A percentile compares a stretch with the other conserved stretches of the same genome.
These are phyloP conservation scores for Aureobasidium sp. DNA, from an alignment of 2,329 filamentous ascomycete species.

Conservation along the genomic window DNA sequence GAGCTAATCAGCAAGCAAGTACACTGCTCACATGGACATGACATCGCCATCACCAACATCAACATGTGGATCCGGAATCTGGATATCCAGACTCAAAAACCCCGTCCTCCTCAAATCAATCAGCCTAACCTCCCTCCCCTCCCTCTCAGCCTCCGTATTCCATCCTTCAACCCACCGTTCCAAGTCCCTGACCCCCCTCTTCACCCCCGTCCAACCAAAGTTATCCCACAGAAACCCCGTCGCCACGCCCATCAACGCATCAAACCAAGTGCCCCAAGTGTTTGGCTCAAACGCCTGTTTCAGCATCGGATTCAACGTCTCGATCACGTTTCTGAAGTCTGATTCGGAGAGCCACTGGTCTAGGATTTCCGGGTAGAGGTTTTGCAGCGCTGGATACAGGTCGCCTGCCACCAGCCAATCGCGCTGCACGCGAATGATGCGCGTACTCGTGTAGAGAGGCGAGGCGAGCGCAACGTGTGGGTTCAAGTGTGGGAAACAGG, in stretches of 20 bases:
- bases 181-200: conserved; percentile 60
- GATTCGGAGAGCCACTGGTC: conserved; percentile 79
- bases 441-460: conserved; percentile 66
- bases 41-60: conserved; percentile 25
- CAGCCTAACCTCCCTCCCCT: conserved; percentile 60
- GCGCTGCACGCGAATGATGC: conserved; percentile 82
- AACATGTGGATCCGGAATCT: conserved; percentile 72
- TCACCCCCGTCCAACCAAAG: conserved; percentile 67
- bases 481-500: conserved; percentile 89
- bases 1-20: neutral
- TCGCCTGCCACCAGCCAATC: conserved; percentile 88
- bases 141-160: conserved; percentile 62
- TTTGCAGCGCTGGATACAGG: conserved; percentile 85
- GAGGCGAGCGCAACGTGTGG: conserved; percentile 78
- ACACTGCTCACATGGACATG: conserved; percentile 18
- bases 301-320: conserved; percentile 73
- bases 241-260: conserved; percentile 68
- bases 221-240: conserved; percentile 97
- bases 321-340: conserved; percentile 76
- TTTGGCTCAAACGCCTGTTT: conserved; percentile 75
- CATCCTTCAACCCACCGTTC: conserved; percentile 81
- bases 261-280: conserved; percentile 67
- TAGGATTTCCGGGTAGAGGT: conserved; percentile 91
- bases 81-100: conserved; percentile 79
- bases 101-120: conserved; percentile 74